Conservation (phyloP, 2,329 filamentous ascomycete species). For the Fusarium circinatum region DNA sequence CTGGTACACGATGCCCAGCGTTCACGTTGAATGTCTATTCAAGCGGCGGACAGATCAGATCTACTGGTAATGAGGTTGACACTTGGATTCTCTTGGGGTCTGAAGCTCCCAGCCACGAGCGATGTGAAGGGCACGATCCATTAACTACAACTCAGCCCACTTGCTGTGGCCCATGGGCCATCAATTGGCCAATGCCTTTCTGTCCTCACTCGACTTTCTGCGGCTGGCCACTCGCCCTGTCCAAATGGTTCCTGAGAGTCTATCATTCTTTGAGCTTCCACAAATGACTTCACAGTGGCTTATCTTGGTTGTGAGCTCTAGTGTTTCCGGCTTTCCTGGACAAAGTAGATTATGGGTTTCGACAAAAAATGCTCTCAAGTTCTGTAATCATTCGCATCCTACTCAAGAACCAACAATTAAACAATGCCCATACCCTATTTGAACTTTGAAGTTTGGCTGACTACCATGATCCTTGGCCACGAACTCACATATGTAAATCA, state of each 20-base stretch:
- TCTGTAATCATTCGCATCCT: neutral
- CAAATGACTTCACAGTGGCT: conserved; percentile 10
- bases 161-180: conserved; percentile 24
- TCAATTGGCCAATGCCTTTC: conserved; percentile 39
- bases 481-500: conserved; percentile 36
- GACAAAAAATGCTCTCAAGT: neutral
- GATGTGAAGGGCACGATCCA: conserved; percentile 22
- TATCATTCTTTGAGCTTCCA: conserved; percentile 17
- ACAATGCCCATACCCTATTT: conserved; percentile 4
- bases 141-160: conserved; percentile 36
- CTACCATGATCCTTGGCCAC: conserved; percentile 22
- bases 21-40: conserved; percentile 9
- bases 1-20: conserved; percentile 22
- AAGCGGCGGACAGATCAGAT: conserved; percentile 16
- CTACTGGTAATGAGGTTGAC: conserved; percentile 21
- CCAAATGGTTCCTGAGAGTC: conserved; percentile 4
- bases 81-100: conserved; percentile 28
- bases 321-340: neutral
- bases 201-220: conserved; percentile 14
- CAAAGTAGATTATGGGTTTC: neutral
- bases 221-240: conserved; percentile 14
- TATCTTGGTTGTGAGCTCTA: neutral
- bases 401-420: conserved; percentile 14
- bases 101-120: conserved; percentile 38
- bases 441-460: conserved; percentile 9